Evolutionary conservation across 2,329 filamentous ascomycete genomes (phyloP).

Genomic region (Aspergillus fijiensis): DNA sequence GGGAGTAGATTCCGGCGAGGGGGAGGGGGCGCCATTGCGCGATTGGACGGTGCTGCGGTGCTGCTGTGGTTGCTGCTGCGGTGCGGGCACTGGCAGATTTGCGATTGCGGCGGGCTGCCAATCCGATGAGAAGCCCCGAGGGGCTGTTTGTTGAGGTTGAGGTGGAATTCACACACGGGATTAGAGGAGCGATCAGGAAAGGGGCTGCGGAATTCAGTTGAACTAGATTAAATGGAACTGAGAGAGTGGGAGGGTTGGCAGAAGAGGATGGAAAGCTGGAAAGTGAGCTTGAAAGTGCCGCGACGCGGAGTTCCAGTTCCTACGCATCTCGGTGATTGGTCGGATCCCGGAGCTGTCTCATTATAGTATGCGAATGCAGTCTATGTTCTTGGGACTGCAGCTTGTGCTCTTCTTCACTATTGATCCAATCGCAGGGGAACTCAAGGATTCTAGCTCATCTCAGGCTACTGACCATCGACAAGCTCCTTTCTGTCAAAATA

Average conservation of each 20-base stretch:
- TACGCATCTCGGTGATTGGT: slow-evolving; percentile 1
- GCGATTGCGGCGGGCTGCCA: slow-evolving; percentile 14
- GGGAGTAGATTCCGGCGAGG: slow-evolving; percentile 46
- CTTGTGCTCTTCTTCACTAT: too few relatives aligned
- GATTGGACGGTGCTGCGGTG: slow-evolving; percentile 14
- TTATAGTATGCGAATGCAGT: too few relatives aligned
- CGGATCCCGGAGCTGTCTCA: not conserved
- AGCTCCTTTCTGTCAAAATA: not conserved
- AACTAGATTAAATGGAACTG: too few relatives aligned
- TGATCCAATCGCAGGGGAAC: too few relatives aligned
- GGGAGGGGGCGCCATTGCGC: slow-evolving; percentile 40
- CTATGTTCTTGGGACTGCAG: too few relatives aligned
- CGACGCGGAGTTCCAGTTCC: not conserved
- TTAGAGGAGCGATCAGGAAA: not conserved
- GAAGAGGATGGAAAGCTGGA: not conserved
- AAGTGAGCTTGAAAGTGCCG: not conserved
- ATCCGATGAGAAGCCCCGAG: slow-evolving; percentile 23
- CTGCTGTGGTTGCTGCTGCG: not conserved
- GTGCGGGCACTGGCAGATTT: slow-evolving; percentile 12
- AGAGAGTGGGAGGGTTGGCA: too few relatives aligned
- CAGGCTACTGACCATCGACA: too few relatives aligned
- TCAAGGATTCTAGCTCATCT: too few relatives aligned
- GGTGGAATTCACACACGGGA: not conserved
- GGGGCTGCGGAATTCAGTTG: too few relatives aligned
- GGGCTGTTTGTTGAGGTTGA: slow-evolving; percentile 16